phyloP scores from a whole-genome alignment of 2,329 filamentous ascomycete genomes.

The Cryphonectria radicalis region DNA sequence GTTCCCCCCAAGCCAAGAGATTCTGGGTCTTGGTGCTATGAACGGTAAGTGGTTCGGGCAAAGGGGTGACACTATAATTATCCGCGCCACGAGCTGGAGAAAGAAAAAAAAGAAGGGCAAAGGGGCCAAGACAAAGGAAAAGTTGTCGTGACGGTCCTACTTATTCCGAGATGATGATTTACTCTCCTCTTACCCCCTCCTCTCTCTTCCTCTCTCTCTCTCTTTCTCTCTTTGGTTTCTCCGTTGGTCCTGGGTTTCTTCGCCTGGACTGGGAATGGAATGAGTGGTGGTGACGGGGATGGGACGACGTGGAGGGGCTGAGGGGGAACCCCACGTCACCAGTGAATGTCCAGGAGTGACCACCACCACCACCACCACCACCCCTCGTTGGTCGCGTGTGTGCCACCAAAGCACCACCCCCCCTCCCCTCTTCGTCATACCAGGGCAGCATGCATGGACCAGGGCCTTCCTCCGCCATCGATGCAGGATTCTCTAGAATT shows the following conservation, averaged over 20 bases:
- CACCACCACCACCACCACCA: no score
- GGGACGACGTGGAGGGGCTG: constrained; percentile 4
- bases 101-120: no score
- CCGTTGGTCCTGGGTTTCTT: not conserved
- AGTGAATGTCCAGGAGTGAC: not conserved
- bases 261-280: not conserved
- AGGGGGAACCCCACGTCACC: constrained; percentile 7
- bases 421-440: not conserved
- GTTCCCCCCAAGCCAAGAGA: not conserved
- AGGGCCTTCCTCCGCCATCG: not conserved
- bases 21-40: not conserved
- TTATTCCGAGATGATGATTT: not conserved
- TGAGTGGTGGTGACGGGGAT: not conserved
- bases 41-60: no score
- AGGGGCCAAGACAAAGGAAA: not conserved
- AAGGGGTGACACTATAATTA: no score
- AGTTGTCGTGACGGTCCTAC: not conserved
- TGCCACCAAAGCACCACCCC: no score
- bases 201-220: no score
- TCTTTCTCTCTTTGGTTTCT: not conserved
- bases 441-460: not conserved
- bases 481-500: not conserved
- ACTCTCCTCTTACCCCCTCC: no score
- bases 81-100: no score
- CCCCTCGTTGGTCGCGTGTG: no score